Evolutionary conservation across 1,284 basidiomycete species (phyloP), one percentile per base, ranked within the genome.

Genomic region (Trichosporon sp.): DNA sequence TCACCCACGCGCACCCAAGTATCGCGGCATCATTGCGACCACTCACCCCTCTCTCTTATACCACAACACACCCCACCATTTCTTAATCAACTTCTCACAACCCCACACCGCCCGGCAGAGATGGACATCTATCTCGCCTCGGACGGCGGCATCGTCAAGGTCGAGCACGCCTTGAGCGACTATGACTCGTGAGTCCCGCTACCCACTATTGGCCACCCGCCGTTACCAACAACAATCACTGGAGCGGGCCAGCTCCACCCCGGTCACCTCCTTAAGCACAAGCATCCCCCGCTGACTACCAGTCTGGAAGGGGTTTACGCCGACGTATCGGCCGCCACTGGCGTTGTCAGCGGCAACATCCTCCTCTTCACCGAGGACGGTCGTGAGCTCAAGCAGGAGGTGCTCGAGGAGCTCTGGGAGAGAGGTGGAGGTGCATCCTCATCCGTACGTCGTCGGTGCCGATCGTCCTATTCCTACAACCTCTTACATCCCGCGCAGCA

Each of bases 331-430:
- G 63, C 68, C 5, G 69, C 63, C 0, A 75, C 76, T 0, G 77
- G 75, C n/a, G 35, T 83, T 1, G 66, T 74, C 1, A 21, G 70
- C 12, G 77, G 76, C 43, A 80, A 81, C 73, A 70, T 81, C 11
- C 70, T 83, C 38, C 73, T 83, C n/a, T 83, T 83, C 71, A 73
- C 81, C 38, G 78, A 80, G 26, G 80, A 83, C 71, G 82, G 80
- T 7, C 64, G 80, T 65, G 80, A 83, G 69, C 68, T 83, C 16
- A 75, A 73, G 67, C 71, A 75, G 4, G 76, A 80, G 35, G 74
- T 80, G n/a, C 69, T 83, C 38, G 72, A 79, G 61, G 78, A 80
- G 67, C 69, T 76, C 7, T 79, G 78, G 79, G 80, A 78, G 66
- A 72, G 78, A 61, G 80, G 80, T 63, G 59, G 59, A 63, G 59